Percentiles rank a stretch among this genome's conserved stretches.
These are phyloP conservation scores for Elongisporangium undulatum DNA, from an alignment of 352 stramenopile genomes.

Conservation along the genomic window DNA sequence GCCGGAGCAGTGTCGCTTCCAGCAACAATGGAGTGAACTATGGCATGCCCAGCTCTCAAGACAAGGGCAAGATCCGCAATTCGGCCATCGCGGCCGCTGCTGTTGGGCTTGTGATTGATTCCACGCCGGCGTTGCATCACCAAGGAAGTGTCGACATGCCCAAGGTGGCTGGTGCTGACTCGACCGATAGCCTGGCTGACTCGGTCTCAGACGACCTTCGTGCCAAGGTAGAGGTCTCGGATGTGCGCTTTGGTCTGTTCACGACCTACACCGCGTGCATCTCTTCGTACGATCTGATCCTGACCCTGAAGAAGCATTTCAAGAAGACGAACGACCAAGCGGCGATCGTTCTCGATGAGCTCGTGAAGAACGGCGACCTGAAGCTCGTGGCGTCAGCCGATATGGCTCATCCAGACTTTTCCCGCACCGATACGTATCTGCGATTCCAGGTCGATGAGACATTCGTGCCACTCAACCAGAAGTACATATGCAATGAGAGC, in stretches of 20 bases:
- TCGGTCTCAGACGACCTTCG: conserved; percentile 63
- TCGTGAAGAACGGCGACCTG: conserved; percentile 39
- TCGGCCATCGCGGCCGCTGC: conserved; percentile 53
- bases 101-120: conserved; percentile 43
- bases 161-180: conserved; percentile 27
- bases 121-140: conserved; percentile 21
- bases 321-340: conserved; percentile 41
- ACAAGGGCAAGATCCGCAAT: conserved; percentile 36
- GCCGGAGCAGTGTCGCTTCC: conserved; percentile 27
- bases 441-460: conserved; percentile 84
- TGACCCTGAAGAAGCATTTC: conserved; percentile 56
- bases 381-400: conserved; percentile 57
- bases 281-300: conserved; percentile 42
- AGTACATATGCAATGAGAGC: conserved; percentile 54
- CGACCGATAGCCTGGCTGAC: conserved; percentile 42
- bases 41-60: conserved; percentile 9
- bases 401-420: conserved; percentile 36
- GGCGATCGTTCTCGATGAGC: conserved; percentile 31
- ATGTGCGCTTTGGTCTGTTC: conserved; percentile 69
- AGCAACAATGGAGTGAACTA: conserved; percentile 39
- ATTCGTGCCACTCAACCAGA: conserved; percentile 79
- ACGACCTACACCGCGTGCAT: conserved; percentile 64
- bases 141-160: conserved; percentile 30
- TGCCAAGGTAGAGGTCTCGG: conserved; percentile 39
- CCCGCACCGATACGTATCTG: conserved; percentile 49